These are phyloP conservation scores for Dillenia suffruticosa DNA, from an alignment of 164 flowering plant genomes.

Conservation along the genomic window DNA sequence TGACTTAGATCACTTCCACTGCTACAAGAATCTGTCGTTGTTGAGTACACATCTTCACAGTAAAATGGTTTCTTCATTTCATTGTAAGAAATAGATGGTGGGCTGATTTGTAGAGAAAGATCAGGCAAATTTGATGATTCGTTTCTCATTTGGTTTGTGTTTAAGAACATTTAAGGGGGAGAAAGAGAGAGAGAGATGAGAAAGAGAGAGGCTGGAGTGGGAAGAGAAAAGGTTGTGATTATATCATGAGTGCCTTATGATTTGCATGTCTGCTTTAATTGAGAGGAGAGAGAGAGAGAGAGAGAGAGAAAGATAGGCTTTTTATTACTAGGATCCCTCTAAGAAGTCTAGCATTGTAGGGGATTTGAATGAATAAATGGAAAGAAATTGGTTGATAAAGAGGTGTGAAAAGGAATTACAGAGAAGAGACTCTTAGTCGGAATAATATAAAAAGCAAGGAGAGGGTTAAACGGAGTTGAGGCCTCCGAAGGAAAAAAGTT, in stretches of 20 bases:
- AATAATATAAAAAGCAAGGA: slow-evolving; percentile 8
- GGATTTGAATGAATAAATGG: slow-evolving; percentile 15
- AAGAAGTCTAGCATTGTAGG: background rate
- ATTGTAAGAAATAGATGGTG: slow-evolving; percentile 35
- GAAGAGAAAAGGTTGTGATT: slow-evolving; percentile 34
- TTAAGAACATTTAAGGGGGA: slow-evolving; percentile 15
- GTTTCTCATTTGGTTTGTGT: slow-evolving; percentile 26
- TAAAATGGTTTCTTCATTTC: slow-evolving; percentile 16
- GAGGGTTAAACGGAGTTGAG: slow-evolving; percentile 16
- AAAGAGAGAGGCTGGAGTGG: slow-evolving; percentile 5
- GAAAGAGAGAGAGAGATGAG: slow-evolving; percentile 7
- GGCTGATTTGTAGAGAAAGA: slow-evolving; percentile 83
- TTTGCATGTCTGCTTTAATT: slow-evolving; percentile 40
- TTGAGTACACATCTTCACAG: slow-evolving; percentile 32
- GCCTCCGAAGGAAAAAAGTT: slow-evolving; percentile 34
- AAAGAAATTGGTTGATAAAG: background rate
- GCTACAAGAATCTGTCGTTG: slow-evolving; percentile 51
- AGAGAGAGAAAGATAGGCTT: slow-evolving; percentile 15
- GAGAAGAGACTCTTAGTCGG: slow-evolving; percentile 17
- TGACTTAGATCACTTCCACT: slow-evolving; percentile 74
- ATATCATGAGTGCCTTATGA: slow-evolving; percentile 86
- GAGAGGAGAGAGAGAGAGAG: no score
- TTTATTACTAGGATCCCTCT: slow-evolving; percentile 16
- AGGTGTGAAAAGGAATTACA: slow-evolving; percentile 10
- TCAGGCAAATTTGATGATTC: slow-evolving; percentile 41